Percentiles rank a stretch among this genome's conserved stretches.
phyloP scores from a whole-genome alignment of 2,329 filamentous ascomycete genomes.

The Cercospora zeae-maydis region DNA sequence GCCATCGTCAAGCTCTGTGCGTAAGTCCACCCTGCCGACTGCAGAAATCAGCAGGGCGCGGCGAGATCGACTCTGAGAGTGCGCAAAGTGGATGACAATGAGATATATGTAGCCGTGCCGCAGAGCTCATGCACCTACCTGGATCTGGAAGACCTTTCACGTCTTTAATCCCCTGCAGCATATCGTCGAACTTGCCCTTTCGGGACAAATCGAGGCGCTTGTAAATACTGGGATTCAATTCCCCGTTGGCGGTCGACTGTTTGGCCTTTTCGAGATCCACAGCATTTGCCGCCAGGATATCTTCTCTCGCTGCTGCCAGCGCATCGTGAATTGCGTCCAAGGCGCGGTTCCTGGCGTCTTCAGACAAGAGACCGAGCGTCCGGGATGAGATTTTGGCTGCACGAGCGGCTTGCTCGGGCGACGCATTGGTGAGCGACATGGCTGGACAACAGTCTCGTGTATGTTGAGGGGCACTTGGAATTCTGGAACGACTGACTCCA shows the following conservation, averaged over 20 bases:
- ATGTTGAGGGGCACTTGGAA: not conserved
- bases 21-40: conserved; percentile 82
- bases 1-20: conserved; percentile 81
- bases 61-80: conserved; percentile 4
- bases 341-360: conserved; percentile 74
- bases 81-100: not conserved
- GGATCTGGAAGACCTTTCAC: conserved; percentile 82
- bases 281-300: conserved; percentile 82
- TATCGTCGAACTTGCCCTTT: conserved; percentile 92
- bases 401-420: conserved; percentile 70
- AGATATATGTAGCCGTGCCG: conserved; percentile 1
- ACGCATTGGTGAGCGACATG: conserved; percentile 89
- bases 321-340: conserved; percentile 77
- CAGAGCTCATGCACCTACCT: conserved; percentile 51
- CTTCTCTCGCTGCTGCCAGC: conserved; percentile 64
- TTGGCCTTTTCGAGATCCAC: conserved; percentile 73
- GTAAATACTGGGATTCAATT: conserved; percentile 75
- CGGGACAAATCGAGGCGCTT: conserved; percentile 83
- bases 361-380: conserved; percentile 73
- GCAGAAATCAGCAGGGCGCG: conserved; percentile 31
- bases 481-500: not conserved
- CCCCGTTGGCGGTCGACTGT: conserved; percentile 68
- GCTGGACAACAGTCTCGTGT: not conserved
- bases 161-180: conserved; percentile 91
- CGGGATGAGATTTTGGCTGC: conserved; percentile 79